Conservation (phyloP, 179 eudicot species). For the Vitellaria paradoxa region DNA sequence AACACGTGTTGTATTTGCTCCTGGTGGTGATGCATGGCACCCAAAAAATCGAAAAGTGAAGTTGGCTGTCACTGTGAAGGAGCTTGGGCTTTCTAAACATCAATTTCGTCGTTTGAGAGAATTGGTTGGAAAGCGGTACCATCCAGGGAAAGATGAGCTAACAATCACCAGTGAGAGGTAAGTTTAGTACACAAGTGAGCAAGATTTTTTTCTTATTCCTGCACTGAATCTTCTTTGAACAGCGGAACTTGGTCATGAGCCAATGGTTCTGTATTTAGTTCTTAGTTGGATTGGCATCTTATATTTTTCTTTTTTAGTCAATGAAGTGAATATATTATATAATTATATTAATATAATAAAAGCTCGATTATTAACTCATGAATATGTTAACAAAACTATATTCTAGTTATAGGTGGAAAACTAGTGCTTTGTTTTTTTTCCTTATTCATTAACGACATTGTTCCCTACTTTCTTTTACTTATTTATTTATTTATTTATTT, state of each 20-base stretch:
- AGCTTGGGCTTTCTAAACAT: slow-evolving; percentile 83
- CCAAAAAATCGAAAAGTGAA: slow-evolving; percentile 96
- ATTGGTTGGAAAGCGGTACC: slow-evolving; percentile 82
- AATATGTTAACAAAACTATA: no score
- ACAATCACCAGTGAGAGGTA: slow-evolving; percentile 97
- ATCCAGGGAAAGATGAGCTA: slow-evolving; percentile 84
- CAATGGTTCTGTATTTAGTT: background rate
- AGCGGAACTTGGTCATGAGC: no score
- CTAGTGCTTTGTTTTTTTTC: no score
- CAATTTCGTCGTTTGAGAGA: slow-evolving; percentile 82
- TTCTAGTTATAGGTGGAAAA: no score
- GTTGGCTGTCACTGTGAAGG: slow-evolving; percentile 85
- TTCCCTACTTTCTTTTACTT: no score
- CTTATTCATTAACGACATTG: no score
- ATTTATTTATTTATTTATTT: no score
- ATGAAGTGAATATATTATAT: no score
- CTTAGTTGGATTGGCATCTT: background rate
- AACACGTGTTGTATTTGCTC: slow-evolving; percentile 68
- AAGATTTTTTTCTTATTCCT: background rate
- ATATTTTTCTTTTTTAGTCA: no score
- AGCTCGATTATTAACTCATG: no score
- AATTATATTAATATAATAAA: no score
- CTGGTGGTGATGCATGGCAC: slow-evolving; percentile 98
- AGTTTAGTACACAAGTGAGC: background rate
- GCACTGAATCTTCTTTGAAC: no score